A percentile compares a stretch with the other conserved stretches of the same genome.
Evolutionary conservation across 108 stramenopile genomes (phyloP).

Genomic region (Nitzschia inconspicua): DNA sequence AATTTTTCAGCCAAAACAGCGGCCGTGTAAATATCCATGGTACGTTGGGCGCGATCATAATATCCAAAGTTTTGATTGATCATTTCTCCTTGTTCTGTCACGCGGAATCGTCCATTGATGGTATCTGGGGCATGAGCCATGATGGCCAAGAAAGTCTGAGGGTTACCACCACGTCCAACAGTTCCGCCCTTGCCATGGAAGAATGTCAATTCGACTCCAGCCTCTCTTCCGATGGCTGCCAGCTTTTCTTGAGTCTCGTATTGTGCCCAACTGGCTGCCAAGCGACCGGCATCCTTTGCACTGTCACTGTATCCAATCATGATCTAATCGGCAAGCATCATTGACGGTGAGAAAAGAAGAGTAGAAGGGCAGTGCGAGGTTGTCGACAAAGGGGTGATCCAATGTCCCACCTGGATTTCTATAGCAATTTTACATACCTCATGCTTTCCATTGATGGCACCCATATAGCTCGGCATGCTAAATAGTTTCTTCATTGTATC

Average conservation of each 20-base stretch:
- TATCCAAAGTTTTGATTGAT: conserved; percentile 97
- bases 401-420: neutral
- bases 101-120: conserved; percentile 95
- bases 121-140: conserved; percentile 93
- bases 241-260: conserved; percentile 91
- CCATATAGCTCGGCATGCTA: conserved; percentile 82
- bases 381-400: too few species aligned
- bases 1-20: conserved; percentile 87
- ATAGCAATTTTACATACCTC: conserved; percentile 34
- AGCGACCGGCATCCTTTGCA: conserved; percentile 96
- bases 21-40: conserved; percentile 94
- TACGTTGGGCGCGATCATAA: conserved; percentile 81
- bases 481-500: conserved; percentile 87
- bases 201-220: conserved; percentile 63
- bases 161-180: conserved; percentile 96
- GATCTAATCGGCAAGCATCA: conserved; percentile 21
- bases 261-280: conserved; percentile 95
- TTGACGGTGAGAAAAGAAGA: neutral
- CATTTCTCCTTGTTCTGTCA: conserved; percentile 99
- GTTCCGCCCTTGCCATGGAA: conserved; percentile 99
- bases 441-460: conserved; percentile 81
- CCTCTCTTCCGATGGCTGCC: conserved; percentile 84
- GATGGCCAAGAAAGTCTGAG: conserved; percentile 77
- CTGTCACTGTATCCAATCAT: conserved; percentile 98
- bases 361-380: neutral